A percentile compares a stretch with the other conserved stretches of the same genome.
phyloP scores from a whole-genome alignment of 495 filamentous ascomycete genomes.

The Annulohypoxylon maeteangense region DNA sequence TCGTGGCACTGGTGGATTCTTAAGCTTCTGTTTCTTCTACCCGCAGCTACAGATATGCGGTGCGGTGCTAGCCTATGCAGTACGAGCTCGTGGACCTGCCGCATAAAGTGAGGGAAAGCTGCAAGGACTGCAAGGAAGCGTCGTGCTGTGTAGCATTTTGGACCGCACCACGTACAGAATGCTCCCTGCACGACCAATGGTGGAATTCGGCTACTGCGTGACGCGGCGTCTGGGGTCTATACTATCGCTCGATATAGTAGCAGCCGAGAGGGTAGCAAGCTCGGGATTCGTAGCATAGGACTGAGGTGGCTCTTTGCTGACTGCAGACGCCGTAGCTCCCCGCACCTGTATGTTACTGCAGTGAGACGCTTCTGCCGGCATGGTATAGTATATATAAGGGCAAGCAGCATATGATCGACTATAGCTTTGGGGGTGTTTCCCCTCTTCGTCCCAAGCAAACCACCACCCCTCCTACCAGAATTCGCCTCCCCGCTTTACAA shows the following conservation, averaged over 20 bases:
- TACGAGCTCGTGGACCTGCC: constrained; percentile 20
- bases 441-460: constrained; percentile 7
- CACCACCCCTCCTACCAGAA: neutral
- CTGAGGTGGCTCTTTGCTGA: constrained; percentile 37
- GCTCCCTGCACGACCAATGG: constrained; percentile 20
- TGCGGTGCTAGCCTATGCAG: neutral
- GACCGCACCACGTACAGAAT: constrained; percentile 11
- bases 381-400: constrained; percentile 37
- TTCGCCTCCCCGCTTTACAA: constrained; percentile 23
- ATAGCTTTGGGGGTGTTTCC: constrained; percentile 2
- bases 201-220: constrained; percentile 9
- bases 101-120: constrained; percentile 9
- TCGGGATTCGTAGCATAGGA: constrained; percentile 36
- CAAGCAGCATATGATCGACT: constrained; percentile 21
- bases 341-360: constrained; percentile 40
- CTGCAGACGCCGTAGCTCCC: constrained; percentile 44
- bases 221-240: constrained; percentile 31
- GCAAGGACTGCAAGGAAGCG: constrained; percentile 15
- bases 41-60: neutral
- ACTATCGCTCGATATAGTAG: constrained; percentile 15
- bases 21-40: neutral
- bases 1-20: neutral
- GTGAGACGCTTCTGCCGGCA: constrained; percentile 34
- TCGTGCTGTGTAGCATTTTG: constrained; percentile 21
- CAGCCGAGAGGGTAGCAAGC: constrained; percentile 13